Conservation (phyloP, 768 basidiomycete species). For the Amanita polypyramis region DNA sequence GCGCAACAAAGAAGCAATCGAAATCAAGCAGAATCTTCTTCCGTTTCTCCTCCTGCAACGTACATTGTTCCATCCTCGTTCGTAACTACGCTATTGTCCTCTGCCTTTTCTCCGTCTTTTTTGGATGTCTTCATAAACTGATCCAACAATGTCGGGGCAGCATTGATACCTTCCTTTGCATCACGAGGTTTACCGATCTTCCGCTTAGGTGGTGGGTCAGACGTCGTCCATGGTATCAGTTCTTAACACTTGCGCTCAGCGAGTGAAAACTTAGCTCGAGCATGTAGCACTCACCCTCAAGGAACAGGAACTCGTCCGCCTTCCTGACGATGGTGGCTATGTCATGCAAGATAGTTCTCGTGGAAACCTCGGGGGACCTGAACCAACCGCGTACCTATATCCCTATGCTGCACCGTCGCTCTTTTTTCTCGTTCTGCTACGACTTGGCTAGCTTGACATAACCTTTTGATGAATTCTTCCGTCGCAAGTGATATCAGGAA, state of each 20-base stretch:
- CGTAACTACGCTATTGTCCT: slow-evolving; percentile 31
- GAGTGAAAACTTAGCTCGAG: background rate
- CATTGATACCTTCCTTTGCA: slow-evolving; percentile 1
- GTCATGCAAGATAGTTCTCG: background rate
- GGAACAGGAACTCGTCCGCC: slow-evolving; percentile 68
- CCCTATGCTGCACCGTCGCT: slow-evolving; percentile 65
- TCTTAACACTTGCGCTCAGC: slow-evolving; percentile 25
- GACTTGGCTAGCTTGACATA: slow-evolving; percentile 61
- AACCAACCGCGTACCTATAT: slow-evolving; percentile 48
- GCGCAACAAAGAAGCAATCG: no score
- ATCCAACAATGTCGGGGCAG: slow-evolving; percentile 34
- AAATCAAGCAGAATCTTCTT: slow-evolving; percentile 13
- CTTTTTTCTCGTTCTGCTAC: slow-evolving; percentile 65
- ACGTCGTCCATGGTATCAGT: slow-evolving; percentile 42
- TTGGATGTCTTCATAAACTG: slow-evolving; percentile 30
- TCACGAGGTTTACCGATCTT: slow-evolving; percentile 14
- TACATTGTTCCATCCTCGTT: slow-evolving; percentile 58
- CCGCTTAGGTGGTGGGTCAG: slow-evolving; percentile 33
- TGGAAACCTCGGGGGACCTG: background rate
- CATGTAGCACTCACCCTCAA: slow-evolving; percentile 44
- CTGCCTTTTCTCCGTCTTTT: slow-evolving; percentile 13
- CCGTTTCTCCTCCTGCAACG: slow-evolving; percentile 20
- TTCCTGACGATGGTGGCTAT: slow-evolving; percentile 54
- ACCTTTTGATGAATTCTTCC: slow-evolving; percentile 77
- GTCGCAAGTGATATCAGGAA: slow-evolving; percentile 76